Base-by-base conservation (phyloP, 2,329 filamentous ascomycete genomes). In the Botrytis fabae region DNA sequence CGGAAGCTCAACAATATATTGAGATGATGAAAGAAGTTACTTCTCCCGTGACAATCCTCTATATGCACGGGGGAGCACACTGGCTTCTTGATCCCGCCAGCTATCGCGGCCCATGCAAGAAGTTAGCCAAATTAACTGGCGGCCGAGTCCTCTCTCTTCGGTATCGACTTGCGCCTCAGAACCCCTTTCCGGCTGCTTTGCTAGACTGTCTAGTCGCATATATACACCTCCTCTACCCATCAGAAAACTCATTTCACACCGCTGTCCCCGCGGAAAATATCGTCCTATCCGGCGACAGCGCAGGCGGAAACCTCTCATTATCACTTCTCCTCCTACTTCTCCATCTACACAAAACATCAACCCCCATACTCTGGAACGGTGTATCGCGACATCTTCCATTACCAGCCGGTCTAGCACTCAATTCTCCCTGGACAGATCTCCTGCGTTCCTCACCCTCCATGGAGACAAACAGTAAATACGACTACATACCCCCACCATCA, bases 21-120 rank as follows among this genome's bases (percentile, higher is more conserved):
- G 85, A 86, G 70, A 82, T 95, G 82, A 91, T 93, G 87, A 86
- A 86, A 73, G 92, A 94, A 79, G 87, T 87, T 73, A 88, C 81
- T n/a, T 86, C 84, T 69, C 86, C 88, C 6, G 86, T 86, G 0
- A 94, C 91, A 0, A 81, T 94, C 0, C 83, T 95, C 35, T 94
- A 93, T 81, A 87, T 95, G 77, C 92, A 95, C 80, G 92, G 92
- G 75, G 93, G 93, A 70, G 92, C 90, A 5, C 92, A 92, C 82
- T 94, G 85, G 76, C 85, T 94, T 46, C 85, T 91, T 77, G 93
- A 95, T 77, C 93, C 93, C 25, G 82, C 86, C 1, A 90, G 89
- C 0, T 90, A 94, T 78, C 88, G 93, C 2, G 80, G 83, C 0
- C 81, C 86, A 0, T 86, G 85, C 28, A 87, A 87, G 74, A 87